Conservation (phyloP, 768 basidiomycete species). For the Kwoniella heveanensis region DNA sequence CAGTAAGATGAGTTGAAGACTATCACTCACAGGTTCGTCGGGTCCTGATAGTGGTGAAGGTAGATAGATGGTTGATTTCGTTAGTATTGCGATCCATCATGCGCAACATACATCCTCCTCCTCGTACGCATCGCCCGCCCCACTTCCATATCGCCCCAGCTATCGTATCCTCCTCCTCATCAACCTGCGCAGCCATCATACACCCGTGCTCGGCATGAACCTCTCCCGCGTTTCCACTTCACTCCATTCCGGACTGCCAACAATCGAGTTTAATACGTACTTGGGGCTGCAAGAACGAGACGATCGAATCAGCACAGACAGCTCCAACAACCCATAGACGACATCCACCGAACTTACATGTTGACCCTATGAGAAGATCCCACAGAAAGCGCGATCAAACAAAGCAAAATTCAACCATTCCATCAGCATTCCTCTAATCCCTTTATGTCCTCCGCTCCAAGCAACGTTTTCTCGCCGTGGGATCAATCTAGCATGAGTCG, state of each 20-base stretch:
- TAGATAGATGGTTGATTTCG: slow-evolving; percentile 8
- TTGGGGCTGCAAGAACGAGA: slow-evolving; percentile 49
- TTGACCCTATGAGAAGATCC: slow-evolving; percentile 43
- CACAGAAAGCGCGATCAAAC: not conserved
- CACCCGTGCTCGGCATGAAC: too few relatives aligned
- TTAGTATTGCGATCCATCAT: too few relatives aligned
- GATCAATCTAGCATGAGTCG: too few relatives aligned
- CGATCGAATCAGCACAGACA: slow-evolving; percentile 34
- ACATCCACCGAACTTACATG: slow-evolving; percentile 43
- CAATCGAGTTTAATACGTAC: slow-evolving; percentile 33
- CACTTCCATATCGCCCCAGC: too few relatives aligned
- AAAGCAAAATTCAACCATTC: slow-evolving; percentile 22
- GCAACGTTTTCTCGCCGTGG: too few relatives aligned
- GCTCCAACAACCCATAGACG: not conserved
- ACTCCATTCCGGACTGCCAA: not conserved
- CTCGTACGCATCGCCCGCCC: too few relatives aligned
- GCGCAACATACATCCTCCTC: too few relatives aligned
- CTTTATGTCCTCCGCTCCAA: too few relatives aligned
- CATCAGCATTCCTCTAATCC: slow-evolving; percentile 27
- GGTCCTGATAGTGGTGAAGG: slow-evolving; percentile 62
- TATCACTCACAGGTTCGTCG: slow-evolving; percentile 87
- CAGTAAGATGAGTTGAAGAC: not conserved
- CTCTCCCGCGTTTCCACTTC: too few relatives aligned
- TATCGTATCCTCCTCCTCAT: not conserved
- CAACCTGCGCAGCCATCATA: not conserved